Base-by-base conservation (phyloP, 192 early-diverging fungal genomes). In the Coemansia reversa region DNA sequence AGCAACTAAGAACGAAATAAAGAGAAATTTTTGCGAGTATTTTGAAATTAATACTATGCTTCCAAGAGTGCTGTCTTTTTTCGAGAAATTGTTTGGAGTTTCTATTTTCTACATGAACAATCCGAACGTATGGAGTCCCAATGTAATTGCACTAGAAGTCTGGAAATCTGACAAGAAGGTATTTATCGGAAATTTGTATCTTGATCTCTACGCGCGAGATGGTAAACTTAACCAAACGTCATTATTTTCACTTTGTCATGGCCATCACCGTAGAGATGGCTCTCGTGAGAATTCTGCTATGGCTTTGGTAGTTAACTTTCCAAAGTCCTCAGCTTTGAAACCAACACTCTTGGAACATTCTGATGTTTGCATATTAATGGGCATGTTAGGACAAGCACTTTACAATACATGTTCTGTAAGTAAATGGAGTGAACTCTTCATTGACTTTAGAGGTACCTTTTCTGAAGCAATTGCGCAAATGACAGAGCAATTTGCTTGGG, bases 401-500 rank as follows among this genome's bases (percentile, higher is more conserved):
- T 72, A 75, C 71, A 72, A 78, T 20, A 35, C 90, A 20, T 89
- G 86, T 66, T 85, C 85, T 47, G 65, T 83, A 33, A 89, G 89
- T 6, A 87, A 84, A 69, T 87, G 73, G 29, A 51, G 59, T 19
- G 51, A 18, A 30, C 51, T 61, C 59, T 49, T 50, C 48, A 61
- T 28, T 18, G 19, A 22, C 18, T 79, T 89, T 48, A 86, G 89
- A 58, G 72, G 84, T 55, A 90, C 91, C 70, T 92, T 92, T 73
- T 82, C 91, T 32, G 91, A 93, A 73, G 88, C 88, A 18, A 89
- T 89, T 11, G 85, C 85, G 28, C 89, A 90, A 79, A 90, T 93
- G 91, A 70, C 89, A 22, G 91, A 91, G 67, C 91, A 90, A 68
- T 88, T 83, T 84, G 74, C 79, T 19, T 86, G 80, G 72, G 82